These are phyloP conservation scores for Hyphodiscus sp. DNA, from an alignment of 2,329 filamentous ascomycete genomes.

Conservation along the genomic window DNA sequence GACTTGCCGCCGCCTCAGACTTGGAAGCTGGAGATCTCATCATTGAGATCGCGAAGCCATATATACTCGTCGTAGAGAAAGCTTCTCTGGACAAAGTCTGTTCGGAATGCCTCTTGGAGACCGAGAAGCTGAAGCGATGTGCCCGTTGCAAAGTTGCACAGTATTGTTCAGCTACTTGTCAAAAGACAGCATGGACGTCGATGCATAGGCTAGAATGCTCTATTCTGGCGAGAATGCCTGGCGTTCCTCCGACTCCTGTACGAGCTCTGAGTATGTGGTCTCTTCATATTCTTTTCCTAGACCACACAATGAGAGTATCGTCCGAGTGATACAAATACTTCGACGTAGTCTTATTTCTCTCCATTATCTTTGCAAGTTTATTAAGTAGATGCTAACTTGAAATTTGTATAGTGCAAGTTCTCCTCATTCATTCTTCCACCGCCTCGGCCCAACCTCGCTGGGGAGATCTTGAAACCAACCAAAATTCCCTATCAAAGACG, in stretches of 20 bases:
- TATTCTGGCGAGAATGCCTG: constrained; percentile 36
- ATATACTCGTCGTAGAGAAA: constrained; percentile 25
- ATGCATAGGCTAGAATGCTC: constrained; percentile 51
- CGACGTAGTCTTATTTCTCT: too few species aligned
- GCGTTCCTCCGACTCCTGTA: constrained; percentile 44
- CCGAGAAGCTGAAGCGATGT: constrained; percentile 32
- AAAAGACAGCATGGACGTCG: constrained; percentile 45
- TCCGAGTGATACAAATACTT: too few species aligned
- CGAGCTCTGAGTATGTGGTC: constrained; percentile 36
- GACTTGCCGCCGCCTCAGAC: constrained; percentile 16
- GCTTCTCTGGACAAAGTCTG: constrained; percentile 22
- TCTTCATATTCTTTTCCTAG: neutral
- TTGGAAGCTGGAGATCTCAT: constrained; percentile 17
- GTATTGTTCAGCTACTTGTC: constrained; percentile 51
- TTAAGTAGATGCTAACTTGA: too few species aligned
- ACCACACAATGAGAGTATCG: constrained; percentile 38
- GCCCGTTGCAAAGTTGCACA: constrained; percentile 45
- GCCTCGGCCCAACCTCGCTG: constrained; percentile 29
- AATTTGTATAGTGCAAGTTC: constrained; percentile 37
- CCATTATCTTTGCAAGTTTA: too few species aligned
- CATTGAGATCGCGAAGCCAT: constrained; percentile 18
- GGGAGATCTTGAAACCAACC: constrained; percentile 40
- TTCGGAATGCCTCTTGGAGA: constrained; percentile 21
- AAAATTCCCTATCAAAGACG: constrained; percentile 33
- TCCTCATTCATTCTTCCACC: constrained; percentile 33